Base-by-base conservation (phyloP, 352 stramenopile genomes). In the Globisporangium sylvaticum region DNA sequence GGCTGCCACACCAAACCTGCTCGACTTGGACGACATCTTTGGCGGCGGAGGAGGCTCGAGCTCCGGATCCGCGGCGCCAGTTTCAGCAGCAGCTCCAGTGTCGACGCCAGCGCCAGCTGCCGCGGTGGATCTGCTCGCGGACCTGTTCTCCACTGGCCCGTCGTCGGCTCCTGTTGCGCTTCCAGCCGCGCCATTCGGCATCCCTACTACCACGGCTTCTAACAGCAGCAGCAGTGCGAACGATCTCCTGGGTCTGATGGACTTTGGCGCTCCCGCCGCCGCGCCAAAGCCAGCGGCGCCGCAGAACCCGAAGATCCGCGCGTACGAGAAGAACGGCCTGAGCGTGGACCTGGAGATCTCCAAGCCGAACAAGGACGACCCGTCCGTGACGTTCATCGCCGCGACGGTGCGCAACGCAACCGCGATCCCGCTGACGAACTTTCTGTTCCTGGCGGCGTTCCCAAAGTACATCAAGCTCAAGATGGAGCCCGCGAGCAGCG, bases 401-500 rank as follows among this genome's bases (percentile, higher is more conserved):
- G 97, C 92, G 15, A 97, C 87, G 46, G 98, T 98, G 71, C 89
- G 81, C 46, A 99, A 99, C 80, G 80, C 83, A 18, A 97, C 84
- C 22, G 69, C 83, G 48, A 78, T 81, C 58, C 77, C 91, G 22
- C 76, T 99, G 29, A 87, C 97, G 53, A 94, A 96, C 37, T 94
- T 99, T 66, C 87, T 97, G 64, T 93, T 99, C 46, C 71, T 96
- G 57, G 88, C 93, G 39, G 97, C 97, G 32, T 98, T 99, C 71
- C 97, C 97, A 25, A 99, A 96, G 82, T 99, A 98, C 71, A 94
- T 99, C 64, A 97, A 97, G 60, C 92, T 99, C 76, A 97, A 98
- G 82, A 98, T 99, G 95, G 94, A 98, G 68, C 95, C 97, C n/a
- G 90, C 96, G 4, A 97, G 87, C 20, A 96, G 89, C 27, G 94